A percentile compares a stretch with the other conserved stretches of the same genome.
phyloP scores from a whole-genome alignment of 1,139 yeast genomes.

The Suhomyces bolitotheri region DNA sequence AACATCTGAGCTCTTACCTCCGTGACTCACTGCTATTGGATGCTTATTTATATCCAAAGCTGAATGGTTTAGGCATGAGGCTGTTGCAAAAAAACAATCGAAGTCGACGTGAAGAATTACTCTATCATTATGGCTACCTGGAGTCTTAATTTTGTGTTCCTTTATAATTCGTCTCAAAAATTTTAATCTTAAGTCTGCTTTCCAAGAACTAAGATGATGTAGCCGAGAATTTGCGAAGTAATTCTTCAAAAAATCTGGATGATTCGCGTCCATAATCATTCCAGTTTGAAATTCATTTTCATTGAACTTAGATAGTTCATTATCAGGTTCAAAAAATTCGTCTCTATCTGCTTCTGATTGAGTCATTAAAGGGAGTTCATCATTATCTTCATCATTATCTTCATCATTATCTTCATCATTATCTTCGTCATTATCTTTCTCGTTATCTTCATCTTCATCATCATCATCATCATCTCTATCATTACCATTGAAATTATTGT shows the following conservation, averaged over 20 bases:
- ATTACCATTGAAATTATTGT: constrained; percentile 1
- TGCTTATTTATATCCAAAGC: constrained; percentile 53
- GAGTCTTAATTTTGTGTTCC: constrained; percentile 14
- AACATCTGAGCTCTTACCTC: constrained; percentile 69
- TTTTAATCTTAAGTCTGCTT: constrained; percentile 65
- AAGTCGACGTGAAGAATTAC: constrained; percentile 81
- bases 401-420: not conserved
- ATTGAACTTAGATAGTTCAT: too few relatives aligned
- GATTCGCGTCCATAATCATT: constrained; percentile 56
- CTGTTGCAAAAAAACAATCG: constrained; percentile 92
- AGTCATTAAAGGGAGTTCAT: too few relatives aligned
- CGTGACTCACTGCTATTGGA: constrained; percentile 87
- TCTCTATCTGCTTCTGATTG: constrained; percentile 16
- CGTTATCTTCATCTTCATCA: constrained; percentile 4
- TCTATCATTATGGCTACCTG: constrained; percentile 11
- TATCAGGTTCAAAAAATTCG: too few relatives aligned
- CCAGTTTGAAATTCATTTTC: constrained; percentile 7
- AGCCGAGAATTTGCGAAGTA: constrained; percentile 82
- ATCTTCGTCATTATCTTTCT: constrained; percentile 4
- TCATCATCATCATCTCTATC: constrained; percentile 5
- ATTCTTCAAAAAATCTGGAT: constrained; percentile 69
- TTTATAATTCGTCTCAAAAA: constrained; percentile 49
- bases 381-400: constrained; percentile 7
- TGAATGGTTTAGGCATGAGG: constrained; percentile 62
- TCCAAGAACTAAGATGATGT: constrained; percentile 89